Evolutionary conservation across 495 filamentous ascomycete species (phyloP).

Genomic region (Hypoxylon cercidicola): DNA sequence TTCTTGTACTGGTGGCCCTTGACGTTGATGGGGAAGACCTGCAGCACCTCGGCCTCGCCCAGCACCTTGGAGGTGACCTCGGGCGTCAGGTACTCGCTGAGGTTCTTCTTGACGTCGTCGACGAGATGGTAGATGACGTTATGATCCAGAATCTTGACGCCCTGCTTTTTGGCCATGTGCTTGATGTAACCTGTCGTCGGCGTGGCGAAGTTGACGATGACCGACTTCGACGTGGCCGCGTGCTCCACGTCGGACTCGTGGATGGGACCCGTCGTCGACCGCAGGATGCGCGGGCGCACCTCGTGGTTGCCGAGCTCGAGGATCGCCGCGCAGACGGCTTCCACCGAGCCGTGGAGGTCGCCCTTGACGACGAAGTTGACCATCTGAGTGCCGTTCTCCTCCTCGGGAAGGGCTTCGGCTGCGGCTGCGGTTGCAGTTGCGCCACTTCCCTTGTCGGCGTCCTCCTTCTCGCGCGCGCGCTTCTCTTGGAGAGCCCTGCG

Average conservation of each 20-base stretch:
- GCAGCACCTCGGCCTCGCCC: conserved; percentile 87
- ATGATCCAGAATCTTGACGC: conserved; percentile 82
- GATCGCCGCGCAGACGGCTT: conserved; percentile 83
- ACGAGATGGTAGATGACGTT: conserved; percentile 93
- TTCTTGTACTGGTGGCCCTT: conserved; percentile 73
- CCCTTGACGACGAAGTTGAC: conserved; percentile 89
- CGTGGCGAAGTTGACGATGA: conserved; percentile 89
- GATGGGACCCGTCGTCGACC: conserved; percentile 79
- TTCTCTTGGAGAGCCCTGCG: conserved; percentile 71
- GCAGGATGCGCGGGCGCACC: conserved; percentile 79
- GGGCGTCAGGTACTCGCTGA: conserved; percentile 75
- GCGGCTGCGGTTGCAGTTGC: conserved; percentile 4
- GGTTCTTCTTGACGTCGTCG: conserved; percentile 76
- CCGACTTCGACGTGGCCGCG: conserved; percentile 73
- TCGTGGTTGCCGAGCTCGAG: conserved; percentile 82
- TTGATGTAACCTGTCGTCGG: conserved; percentile 72
- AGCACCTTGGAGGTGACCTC: conserved; percentile 71
- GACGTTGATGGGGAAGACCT: conserved; percentile 84
- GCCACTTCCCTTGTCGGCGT: conserved; percentile 20
- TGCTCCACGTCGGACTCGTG: conserved; percentile 91
- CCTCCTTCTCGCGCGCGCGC: conserved; percentile 59
- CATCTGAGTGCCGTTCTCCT: conserved; percentile 65
- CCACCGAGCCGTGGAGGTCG: conserved; percentile 91
- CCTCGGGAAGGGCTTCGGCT: conserved; percentile 39
- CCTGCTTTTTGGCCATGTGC: conserved; percentile 71